Conservation (phyloP, 768 basidiomycete species). For the Rhodotorula paludigena region DNA sequence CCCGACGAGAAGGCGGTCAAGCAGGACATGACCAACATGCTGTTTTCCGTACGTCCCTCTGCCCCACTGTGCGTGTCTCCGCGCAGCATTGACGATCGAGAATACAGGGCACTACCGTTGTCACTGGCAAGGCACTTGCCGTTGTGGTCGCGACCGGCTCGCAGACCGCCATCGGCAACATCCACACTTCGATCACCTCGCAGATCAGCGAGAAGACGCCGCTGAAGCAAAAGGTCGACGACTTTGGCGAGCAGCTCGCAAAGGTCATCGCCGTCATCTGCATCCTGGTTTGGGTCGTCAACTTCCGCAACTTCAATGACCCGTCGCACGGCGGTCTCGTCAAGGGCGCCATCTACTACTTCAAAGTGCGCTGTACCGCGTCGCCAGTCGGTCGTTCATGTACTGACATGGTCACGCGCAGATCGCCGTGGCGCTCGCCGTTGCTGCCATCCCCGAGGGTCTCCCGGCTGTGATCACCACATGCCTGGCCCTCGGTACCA, state of each 20-base stretch:
- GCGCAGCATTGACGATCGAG: neutral
- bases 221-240: conserved; percentile 91
- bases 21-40: conserved; percentile 95
- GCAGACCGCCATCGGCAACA: conserved; percentile 88
- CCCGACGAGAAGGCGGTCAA: conserved; percentile 72
- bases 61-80: neutral
- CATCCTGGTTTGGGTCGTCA: conserved; percentile 95
- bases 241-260: conserved; percentile 94
- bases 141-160: conserved; percentile 81
- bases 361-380: conserved; percentile 56
- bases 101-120: conserved; percentile 82
- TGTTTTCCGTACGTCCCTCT: conserved; percentile 65
- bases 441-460: conserved; percentile 97
- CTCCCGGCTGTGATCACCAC: conserved; percentile 98
- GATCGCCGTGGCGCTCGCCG: conserved; percentile 97
- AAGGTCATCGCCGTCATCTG: conserved; percentile 98
- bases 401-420: neutral
- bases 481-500: conserved; percentile 90
- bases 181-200: conserved; percentile 89
- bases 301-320: conserved; percentile 92
- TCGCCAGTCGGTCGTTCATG: neutral
- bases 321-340: conserved; percentile 83
- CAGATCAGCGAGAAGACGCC: conserved; percentile 96
- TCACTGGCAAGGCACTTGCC: conserved; percentile 83
- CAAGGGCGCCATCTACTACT: conserved; percentile 95